Evolutionary conservation across 1,284 basidiomycete genomes (phyloP).

Genomic region (Pseudozyma hubeiensis): DNA sequence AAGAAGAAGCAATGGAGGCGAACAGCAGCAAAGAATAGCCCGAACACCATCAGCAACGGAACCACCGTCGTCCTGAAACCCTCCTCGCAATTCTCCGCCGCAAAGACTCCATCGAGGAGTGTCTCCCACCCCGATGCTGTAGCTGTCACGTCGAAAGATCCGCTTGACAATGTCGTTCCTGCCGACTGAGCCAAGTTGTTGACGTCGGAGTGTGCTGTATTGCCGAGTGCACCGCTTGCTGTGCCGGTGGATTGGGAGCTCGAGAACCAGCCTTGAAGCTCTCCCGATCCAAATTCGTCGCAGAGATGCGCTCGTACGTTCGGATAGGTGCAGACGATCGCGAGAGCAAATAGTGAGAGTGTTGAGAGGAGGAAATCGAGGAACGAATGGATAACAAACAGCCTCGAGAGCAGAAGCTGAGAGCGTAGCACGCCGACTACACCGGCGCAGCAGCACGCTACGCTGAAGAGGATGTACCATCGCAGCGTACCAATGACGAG

Average conservation of each 20-base stretch:
- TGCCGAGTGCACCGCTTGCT: not conserved
- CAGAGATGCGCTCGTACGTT: constrained; percentile 48
- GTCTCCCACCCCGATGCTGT: constrained; percentile 50
- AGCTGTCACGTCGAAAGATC: constrained; percentile 15
- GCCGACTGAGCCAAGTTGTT: not conserved
- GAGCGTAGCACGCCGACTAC: constrained; percentile 48
- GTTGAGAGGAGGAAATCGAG: constrained; percentile 56
- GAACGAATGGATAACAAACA: constrained; percentile 58
- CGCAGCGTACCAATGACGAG: constrained; percentile 36
- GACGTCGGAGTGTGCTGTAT: not conserved
- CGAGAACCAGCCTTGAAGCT: constrained; percentile 35
- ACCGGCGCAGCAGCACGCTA: constrained; percentile 44
- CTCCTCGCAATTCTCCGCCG: constrained; percentile 54
- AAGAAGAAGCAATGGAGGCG: constrained; percentile 51
- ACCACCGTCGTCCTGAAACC: constrained; percentile 45
- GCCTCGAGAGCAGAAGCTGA: constrained; percentile 39
- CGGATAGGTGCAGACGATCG: constrained; percentile 53
- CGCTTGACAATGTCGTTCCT: not conserved
- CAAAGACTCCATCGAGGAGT: constrained; percentile 46
- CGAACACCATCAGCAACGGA: constrained; percentile 44
- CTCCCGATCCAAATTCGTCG: constrained; percentile 50
- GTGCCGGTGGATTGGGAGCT: not conserved
- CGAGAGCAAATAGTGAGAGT: constrained; percentile 49
- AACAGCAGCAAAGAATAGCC: constrained; percentile 40
- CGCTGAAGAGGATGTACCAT: constrained; percentile 46